Base-by-base conservation (phyloP, 139 green algal genomes). In the Closterium sp. region DNA sequence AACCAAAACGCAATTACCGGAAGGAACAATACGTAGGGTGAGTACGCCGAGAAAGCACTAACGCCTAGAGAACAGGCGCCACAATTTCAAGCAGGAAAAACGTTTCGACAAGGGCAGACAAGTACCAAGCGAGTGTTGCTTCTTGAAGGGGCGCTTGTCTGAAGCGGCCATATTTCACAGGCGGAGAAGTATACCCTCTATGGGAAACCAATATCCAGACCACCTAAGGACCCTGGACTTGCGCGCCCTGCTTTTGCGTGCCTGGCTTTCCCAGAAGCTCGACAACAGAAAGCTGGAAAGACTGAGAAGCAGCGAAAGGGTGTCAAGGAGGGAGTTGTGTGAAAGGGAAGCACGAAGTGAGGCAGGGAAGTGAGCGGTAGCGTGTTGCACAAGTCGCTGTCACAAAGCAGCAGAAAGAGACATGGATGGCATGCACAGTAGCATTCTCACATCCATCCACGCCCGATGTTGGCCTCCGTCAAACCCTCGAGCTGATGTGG, bases 111-210 rank as follows among this genome's bases (percentile, higher is more conserved):
- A 66, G 4, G n/a, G 9, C 38, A 69, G 2, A 25, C 43, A 69
- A 25, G 43, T 69, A 69, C 43, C 43, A 25, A 69, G 43, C 9
- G 43, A 69, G 43, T 69, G 43, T 16, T 69, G 43, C 43, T 69
- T 69, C 43, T 69, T 69, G 43, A 69, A 69, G 23, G 43, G 43
- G 23, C 43, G 43, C 23, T 69, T 69, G 43, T 69, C 43, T 69
- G 43, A 69, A 12, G 43, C 43, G 43, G 43, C 43, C 43, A 69
- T 69, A 25, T 25, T n/a, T 92, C 84, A 83, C 33, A 90, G 30
- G 85, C 30, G 33, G 5, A 88, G 34, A 92, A 92, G 33, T 25
- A 28, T 12, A 91, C 88, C 31, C 43, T 69, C 21, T 16, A 69
- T 16, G 43, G 43, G 12, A 69, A 69, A 69, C 43, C 43, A 69